Conservation (phyloP, 768 basidiomycete genomes). For the Bullera alba region DNA sequence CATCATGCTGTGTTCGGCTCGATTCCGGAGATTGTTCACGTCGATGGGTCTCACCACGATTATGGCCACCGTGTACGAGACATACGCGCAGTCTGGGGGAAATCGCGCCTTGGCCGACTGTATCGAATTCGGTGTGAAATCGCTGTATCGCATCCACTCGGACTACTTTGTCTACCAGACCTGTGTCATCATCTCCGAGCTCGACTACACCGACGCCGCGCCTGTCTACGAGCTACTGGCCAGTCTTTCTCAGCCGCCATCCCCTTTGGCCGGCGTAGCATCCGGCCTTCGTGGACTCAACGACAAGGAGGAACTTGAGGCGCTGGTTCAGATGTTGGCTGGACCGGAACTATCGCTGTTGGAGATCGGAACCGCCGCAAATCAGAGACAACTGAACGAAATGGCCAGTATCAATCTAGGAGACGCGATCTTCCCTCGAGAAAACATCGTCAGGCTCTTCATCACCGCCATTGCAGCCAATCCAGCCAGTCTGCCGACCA, state of each 20-base stretch:
- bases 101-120: conserved; percentile 22
- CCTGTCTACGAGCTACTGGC: conserved; percentile 23
- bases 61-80: conserved; percentile 20
- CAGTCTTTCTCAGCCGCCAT: conserved; percentile 15
- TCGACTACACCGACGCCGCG: conserved; percentile 11
- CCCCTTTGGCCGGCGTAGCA: conserved; percentile 12
- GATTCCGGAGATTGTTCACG: conserved; percentile 33
- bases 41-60: conserved; percentile 28
- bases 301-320: conserved; percentile 30
- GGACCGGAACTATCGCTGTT: conserved; percentile 33
- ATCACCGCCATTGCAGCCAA: conserved; percentile 39
- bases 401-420: conserved; percentile 19
- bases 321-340: conserved; percentile 30
- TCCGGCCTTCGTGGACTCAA: conserved; percentile 31
- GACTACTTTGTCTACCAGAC: conserved; percentile 34
- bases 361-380: conserved; percentile 24
- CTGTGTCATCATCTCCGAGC: conserved; percentile 22
- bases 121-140: conserved; percentile 29
- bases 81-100: conserved; percentile 8
- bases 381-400: conserved; percentile 25
- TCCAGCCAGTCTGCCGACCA: conserved; percentile 16
- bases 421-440: conserved; percentile 19
- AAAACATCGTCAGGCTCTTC: conserved; percentile 31
- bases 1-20: conserved; percentile 35
- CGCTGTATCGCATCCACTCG: conserved; percentile 34